phyloP scores from a whole-genome alignment of 495 filamentous ascomycete genomes.

The Hypoxylon intermedium region DNA sequence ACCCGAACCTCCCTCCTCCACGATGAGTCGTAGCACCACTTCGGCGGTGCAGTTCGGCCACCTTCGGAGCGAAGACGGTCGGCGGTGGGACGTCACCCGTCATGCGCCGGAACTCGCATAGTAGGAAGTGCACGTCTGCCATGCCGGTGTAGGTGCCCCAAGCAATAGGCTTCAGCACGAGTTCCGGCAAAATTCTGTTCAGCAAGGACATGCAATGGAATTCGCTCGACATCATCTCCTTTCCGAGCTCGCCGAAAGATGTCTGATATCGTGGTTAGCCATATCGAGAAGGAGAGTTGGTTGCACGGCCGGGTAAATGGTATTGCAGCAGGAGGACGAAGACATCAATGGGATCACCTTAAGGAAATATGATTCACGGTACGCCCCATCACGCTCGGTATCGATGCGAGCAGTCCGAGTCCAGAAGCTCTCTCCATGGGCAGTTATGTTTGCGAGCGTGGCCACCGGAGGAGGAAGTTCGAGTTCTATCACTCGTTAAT shows the following conservation, averaged over 20 bases:
- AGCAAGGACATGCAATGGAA: conserved; percentile 8
- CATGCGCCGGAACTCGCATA: conserved; percentile 32
- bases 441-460: not conserved
- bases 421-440: conserved; percentile 28
- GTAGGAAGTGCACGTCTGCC: conserved; percentile 23
- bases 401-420: conserved; percentile 26
- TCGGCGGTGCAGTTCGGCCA: conserved; percentile 20
- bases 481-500: conserved; percentile 13
- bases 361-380: conserved; percentile 21
- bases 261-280: conserved; percentile 3
- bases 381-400: not conserved
- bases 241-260: conserved; percentile 8
- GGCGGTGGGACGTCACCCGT: conserved; percentile 10
- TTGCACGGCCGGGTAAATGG: no score
- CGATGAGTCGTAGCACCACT: not conserved
- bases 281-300: not conserved
- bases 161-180: conserved; percentile 12
- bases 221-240: conserved; percentile 26
- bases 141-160: conserved; percentile 14
- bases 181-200: not conserved
- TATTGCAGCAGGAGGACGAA: no score
- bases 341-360: conserved; percentile 13
- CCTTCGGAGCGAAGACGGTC: not conserved
- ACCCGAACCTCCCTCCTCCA: conserved; percentile 6
- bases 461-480: not conserved